Base-by-base conservation (phyloP, 306 rosid genomes). In the Fragaria vesca region DNA sequence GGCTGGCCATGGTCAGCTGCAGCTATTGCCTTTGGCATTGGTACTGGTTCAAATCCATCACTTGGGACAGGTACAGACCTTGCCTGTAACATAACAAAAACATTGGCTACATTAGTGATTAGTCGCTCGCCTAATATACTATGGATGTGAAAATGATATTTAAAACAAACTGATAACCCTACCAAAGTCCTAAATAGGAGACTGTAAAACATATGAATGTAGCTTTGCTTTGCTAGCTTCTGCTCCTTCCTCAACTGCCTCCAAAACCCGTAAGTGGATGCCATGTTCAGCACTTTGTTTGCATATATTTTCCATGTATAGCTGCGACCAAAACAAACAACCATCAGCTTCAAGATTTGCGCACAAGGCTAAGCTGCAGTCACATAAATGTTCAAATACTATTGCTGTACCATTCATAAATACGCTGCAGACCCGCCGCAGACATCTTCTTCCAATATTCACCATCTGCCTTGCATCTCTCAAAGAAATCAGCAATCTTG, bases 301-400 rank as follows among this genome's bases (percentile, higher is more conserved):
- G 98, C 97, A 85, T 94, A 94, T 73, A 94, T 92, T 83, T 94
- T 94, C 98, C 98, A 94, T 78, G 98, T 94, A 74, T 94, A 94
- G 88, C 98, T 94, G 78, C 79, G 83, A 47, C 8, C 60, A 75
- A 57, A 21, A 38, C 30, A 67, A 12, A 10, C 45, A 66, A 38
- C 51, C 40, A 43, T n/a, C 42, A 63, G 69, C 17, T 63, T 63
- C 69, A n/a, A 55, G 61, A 55, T 0, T 55, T 55, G 21, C 24
- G 24, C 12, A 3, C 28, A 55, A 57, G 28, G 62, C 62, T n/a
- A 9, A 21, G 28, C 62, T n/a, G 2, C 15, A 57, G 62, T 57
- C 30, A n/a, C 30, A n/a, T 57, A 24, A 54, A 7, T 20, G 9
- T 60, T 60, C 34, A 12, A 26, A 28, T 61, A 61, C 67, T 28